Percentiles rank a stretch among this genome's conserved stretches.
These are phyloP conservation scores for Candida sp. DNA, from an alignment of 1,139 yeast genomes.

Conservation along the genomic window DNA sequence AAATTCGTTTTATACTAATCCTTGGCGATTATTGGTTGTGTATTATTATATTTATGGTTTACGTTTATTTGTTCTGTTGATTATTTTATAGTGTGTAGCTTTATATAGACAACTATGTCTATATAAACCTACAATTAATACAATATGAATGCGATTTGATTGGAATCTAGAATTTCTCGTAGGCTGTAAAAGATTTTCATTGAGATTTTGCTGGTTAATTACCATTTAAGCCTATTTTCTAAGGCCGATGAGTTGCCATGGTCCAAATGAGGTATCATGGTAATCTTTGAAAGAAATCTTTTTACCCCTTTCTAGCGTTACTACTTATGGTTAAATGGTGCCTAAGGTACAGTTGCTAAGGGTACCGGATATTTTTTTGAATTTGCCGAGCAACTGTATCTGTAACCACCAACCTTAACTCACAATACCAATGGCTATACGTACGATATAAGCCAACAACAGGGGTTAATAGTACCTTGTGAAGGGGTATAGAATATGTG, in stretches of 20 bases:
- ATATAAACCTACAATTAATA: too few relatives aligned
- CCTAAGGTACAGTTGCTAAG: neutral
- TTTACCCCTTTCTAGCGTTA: too few relatives aligned
- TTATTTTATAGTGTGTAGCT: neutral
- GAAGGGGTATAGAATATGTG: neutral
- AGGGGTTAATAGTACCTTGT: neutral
- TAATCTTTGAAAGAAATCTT: too few relatives aligned
- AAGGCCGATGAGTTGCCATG: too few relatives aligned
- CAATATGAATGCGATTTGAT: neutral
- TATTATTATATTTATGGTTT: constrained; percentile 1
- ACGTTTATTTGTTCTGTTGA: neutral
- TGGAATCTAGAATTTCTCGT: too few relatives aligned
- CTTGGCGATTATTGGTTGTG: neutral
- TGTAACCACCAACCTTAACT: neutral
- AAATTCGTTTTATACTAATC: constrained; percentile 56
- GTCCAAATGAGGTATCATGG: too few relatives aligned
- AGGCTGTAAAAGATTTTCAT: too few relatives aligned
- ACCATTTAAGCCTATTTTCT: too few relatives aligned
- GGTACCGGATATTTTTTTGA: neutral
- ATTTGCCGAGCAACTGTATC: neutral
- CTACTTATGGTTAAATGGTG: neutral
- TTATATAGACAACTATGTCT: neutral
- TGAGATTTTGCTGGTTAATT: too few relatives aligned
- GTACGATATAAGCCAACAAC: neutral
- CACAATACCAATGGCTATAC: neutral